These are phyloP conservation scores for Gentiana macrophylla DNA, from an alignment of 257 asterid genomes.

Conservation along the genomic window DNA sequence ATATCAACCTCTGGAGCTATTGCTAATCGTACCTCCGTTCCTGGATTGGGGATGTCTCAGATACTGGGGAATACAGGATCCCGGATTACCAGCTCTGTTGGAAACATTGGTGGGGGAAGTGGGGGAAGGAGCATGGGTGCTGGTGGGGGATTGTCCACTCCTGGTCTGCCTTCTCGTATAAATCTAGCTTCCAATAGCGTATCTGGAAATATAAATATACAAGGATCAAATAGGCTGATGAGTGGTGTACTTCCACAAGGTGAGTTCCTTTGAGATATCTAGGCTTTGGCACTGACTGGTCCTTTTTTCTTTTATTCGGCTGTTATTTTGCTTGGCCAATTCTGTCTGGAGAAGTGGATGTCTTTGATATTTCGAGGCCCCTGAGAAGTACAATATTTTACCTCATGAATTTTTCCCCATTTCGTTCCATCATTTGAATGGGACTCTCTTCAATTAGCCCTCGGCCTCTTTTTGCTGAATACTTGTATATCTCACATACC, in stretches of 20 bases:
- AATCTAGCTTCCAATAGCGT: conserved; percentile 25
- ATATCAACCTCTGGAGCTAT: background rate
- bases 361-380: background rate
- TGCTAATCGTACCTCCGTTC: conserved; percentile 2
- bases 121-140: conserved; percentile 53
- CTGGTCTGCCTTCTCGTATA: conserved; percentile 72
- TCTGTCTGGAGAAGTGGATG: background rate
- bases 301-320: conserved; percentile 7
- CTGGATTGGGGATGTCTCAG: conserved; percentile 58
- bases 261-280: background rate
- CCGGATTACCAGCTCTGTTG: conserved; percentile 47
- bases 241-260: background rate
- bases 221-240: background rate
- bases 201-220: background rate
- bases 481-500: background rate
- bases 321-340: background rate
- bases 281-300: no score
- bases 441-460: background rate
- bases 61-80: conserved; percentile 60
- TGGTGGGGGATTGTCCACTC: conserved; percentile 50
- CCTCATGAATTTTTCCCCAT: no score
- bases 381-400: no score
- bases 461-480: background rate
- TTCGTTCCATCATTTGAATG: background rate
- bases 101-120: conserved; percentile 60